Evolutionary conservation across 495 filamentous ascomycete species (phyloP), one percentile per base, ranked within the genome.

Genomic region (Penicillium pancosmium): DNA sequence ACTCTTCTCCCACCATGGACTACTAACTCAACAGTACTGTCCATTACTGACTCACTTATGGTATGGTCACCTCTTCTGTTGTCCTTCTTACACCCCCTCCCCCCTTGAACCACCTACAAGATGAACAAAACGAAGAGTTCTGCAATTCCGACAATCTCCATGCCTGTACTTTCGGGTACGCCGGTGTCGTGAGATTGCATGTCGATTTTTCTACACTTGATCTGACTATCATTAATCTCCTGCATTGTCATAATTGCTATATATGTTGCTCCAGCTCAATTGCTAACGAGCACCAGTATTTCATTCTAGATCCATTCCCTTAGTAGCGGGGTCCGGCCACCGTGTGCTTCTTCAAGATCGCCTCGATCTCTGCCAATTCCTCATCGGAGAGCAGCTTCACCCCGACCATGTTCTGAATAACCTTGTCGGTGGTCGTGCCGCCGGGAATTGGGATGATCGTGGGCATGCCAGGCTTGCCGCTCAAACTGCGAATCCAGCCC

Each of bases 391-490:
- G 55, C 34, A 62, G 35, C 13, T 71, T 68, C 15, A 77, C 66
- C 15, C 72, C 76, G 21, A 62, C 50, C 61, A 72, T 63, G 40
- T 84, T 84, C 62, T 84, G 78, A 18, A 64, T 64, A 19, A 81
- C 72, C 65, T 75, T 78, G 55, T 77, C 75, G 35, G 61, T 66
- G 15, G 78, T 81, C 23, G 78, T 81, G 23, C 73, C 84, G 13
- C 92, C 92, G 1, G 91, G 92, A 61, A 97, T 95, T 4, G 92
- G 92, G 55, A 95, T 88, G 63, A 96, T 88, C 5, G 78, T 81
- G 12, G 86, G 84, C 68, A 87, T 80, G 12, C 86, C 89, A 41
- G 84, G 76, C 63, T 81, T 77, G 33, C 73, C 74, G 47, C 83
- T 81, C 55, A 86, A 68, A 4, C 74, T 74, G 35, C 73, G 72